A percentile compares a stretch with the other conserved stretches of the same genome.
Conservation (phyloP, 768 basidiomycete genomes). For the Boletus reticulatus region DNA sequence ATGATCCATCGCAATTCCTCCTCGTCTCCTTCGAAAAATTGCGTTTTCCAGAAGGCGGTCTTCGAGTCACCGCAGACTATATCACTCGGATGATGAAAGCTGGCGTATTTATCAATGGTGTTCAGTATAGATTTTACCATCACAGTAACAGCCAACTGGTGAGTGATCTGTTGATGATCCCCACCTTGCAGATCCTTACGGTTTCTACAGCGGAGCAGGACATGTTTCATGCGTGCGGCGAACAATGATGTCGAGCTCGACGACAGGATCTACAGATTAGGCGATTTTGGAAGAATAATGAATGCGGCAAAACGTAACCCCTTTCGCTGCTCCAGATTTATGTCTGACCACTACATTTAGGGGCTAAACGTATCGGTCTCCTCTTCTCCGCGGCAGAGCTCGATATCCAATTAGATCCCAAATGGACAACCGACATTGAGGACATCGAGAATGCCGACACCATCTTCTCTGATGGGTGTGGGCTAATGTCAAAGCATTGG, state of each 20-base stretch:
- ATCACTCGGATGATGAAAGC: conserved; percentile 51
- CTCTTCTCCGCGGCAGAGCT: conserved; percentile 63
- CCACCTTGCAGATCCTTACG: not conserved
- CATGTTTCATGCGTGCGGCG: conserved; percentile 61
- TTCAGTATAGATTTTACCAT: conserved; percentile 67
- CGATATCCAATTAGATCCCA: conserved; percentile 53
- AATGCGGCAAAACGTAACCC: conserved; percentile 57
- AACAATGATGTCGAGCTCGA: conserved; percentile 56
- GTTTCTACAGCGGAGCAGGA: conserved; percentile 49
- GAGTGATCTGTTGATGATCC: conserved; percentile 7
- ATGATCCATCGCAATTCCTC: conserved; percentile 57
- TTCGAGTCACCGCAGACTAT: conserved; percentile 52
- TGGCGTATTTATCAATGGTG: conserved; percentile 55
- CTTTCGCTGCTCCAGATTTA: not conserved
- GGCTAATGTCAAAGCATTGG: conserved; percentile 54
- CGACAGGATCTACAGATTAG: conserved; percentile 51
- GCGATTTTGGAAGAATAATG: conserved; percentile 60
- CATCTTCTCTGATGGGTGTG: conserved; percentile 68
- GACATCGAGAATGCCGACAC: conserved; percentile 59
- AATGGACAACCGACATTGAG: conserved; percentile 49
- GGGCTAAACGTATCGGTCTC: conserved; percentile 67
- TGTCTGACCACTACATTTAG: conserved; percentile 31
- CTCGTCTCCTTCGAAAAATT: conserved; percentile 52
- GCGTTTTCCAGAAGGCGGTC: conserved; percentile 52
- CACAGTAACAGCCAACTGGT: conserved; percentile 73